phyloP scores from a whole-genome alignment of 2,329 filamentous ascomycete genomes.

The Drechmeria coniospora region DNA sequence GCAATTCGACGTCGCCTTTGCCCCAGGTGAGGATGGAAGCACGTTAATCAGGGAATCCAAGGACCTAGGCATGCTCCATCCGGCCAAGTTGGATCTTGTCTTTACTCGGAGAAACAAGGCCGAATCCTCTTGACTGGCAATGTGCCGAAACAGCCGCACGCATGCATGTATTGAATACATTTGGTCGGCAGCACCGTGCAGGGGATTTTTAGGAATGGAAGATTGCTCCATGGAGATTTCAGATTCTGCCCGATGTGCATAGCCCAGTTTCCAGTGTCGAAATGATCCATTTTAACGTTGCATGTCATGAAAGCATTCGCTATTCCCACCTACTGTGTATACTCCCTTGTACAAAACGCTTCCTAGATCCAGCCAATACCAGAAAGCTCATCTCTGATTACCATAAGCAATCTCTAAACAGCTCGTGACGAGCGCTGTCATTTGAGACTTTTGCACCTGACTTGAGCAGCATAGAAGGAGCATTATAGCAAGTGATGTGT shows the following conservation, averaged over 20 bases:
- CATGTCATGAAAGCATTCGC: too few species aligned
- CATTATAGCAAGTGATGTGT: constrained; percentile 3
- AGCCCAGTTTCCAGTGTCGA: too few species aligned
- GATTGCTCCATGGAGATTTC: too few species aligned
- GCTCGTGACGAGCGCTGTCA: not conserved
- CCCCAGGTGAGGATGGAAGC: not conserved
- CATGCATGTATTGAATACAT: too few species aligned
- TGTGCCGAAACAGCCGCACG: too few species aligned
- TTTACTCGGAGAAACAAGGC: not conserved
- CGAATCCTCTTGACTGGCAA: not conserved
- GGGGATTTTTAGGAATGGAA: too few species aligned
- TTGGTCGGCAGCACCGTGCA: too few species aligned
- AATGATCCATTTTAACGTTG: too few species aligned
- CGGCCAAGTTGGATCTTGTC: not conserved
- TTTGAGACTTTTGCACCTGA: constrained; percentile 2
- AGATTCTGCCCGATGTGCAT: too few species aligned
- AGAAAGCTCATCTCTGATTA: not conserved
- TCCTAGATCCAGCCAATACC: too few species aligned
- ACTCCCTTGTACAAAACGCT: not conserved
- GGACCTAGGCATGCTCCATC: not conserved
- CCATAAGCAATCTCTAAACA: constrained; percentile 1
- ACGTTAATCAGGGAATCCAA: not conserved
- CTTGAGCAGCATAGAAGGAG: constrained; percentile 2
- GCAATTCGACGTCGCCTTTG: constrained; percentile 1
- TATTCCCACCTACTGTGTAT: not conserved